phyloP scores from a whole-genome alignment of 106 monocot species.

The Posidonia australis region DNA sequence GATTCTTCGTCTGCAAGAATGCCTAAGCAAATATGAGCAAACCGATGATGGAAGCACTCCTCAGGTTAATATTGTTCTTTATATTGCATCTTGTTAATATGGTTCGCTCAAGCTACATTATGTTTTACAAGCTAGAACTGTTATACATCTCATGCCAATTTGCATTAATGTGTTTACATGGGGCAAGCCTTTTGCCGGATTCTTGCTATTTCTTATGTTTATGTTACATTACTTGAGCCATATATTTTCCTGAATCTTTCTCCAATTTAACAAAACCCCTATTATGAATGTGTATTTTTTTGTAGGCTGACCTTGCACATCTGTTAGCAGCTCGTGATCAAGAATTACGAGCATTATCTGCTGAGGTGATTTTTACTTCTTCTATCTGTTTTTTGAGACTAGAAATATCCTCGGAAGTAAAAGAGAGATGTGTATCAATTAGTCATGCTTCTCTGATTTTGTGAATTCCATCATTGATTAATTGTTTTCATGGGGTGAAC shows the following conservation, averaged over 20 bases:
- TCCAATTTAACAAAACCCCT: not conserved
- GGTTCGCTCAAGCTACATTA: not conserved
- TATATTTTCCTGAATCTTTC: not conserved
- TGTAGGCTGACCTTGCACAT: conserved; percentile 93
- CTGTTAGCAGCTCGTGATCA: conserved; percentile 91
- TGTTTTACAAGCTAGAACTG: not conserved
- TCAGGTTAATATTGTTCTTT: conserved; percentile 38
- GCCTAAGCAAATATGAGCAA: conserved; percentile 86
- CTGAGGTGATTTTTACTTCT: conserved; percentile 46
- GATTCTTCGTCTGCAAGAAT: conserved; percentile 92
- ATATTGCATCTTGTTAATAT: not conserved
- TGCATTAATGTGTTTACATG: not conserved
- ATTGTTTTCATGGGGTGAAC: not conserved
- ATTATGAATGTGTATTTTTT: not conserved
- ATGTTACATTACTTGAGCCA: not conserved
- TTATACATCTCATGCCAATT: not conserved
- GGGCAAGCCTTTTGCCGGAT: not conserved
- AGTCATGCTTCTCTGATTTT: too few relatives aligned
- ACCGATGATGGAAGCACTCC: conserved; percentile 89
- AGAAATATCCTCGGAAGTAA: not conserved
- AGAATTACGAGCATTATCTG: conserved; percentile 78
- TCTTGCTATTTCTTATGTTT: not conserved
- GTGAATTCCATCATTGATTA: not conserved
- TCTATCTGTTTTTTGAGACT: not conserved
- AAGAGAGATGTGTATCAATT: not conserved